Conservation (phyloP, 2,329 filamentous ascomycete species). For the Scytalidium lignicola region DNA sequence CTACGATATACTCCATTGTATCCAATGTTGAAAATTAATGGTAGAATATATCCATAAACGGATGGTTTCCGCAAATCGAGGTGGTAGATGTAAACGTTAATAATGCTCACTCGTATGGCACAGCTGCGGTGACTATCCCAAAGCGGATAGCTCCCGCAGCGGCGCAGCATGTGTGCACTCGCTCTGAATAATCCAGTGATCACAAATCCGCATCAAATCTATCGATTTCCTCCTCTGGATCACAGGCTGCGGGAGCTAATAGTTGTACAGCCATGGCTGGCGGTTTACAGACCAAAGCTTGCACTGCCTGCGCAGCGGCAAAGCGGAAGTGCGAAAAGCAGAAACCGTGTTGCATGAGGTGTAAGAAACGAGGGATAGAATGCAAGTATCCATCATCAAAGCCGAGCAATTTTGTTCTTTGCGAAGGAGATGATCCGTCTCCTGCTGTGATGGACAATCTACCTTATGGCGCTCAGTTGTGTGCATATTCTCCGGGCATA, state of each 20-base stretch:
- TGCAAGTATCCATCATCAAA: conserved; percentile 11
- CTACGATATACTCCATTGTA: no score
- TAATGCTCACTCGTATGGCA: no score
- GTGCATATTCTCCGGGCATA: no score
- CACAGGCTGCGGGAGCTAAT: background rate
- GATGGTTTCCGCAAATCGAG: background rate
- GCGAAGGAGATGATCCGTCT: background rate
- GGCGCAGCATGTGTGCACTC: no score
- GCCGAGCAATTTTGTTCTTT: conserved; percentile 1
- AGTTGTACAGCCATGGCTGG: conserved; percentile 2
- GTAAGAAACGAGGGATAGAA: conserved; percentile 3
- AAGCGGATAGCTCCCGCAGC: background rate
- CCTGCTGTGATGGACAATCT: background rate
- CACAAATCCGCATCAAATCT: no score
- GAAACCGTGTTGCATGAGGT: conserved; percentile 8
- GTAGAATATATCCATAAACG: background rate
- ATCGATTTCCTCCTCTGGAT: no score
- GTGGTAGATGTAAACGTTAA: background rate
- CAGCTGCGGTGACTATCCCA: background rate
- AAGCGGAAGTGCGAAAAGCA: conserved; percentile 13
- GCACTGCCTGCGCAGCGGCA: conserved; percentile 7
- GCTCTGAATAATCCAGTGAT: no score
- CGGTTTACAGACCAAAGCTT: conserved; percentile 6
- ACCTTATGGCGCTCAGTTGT: background rate
- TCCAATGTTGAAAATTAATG: no score